phyloP scores from a whole-genome alignment of 1,139 yeast species.

The Pneumocystis sp. region DNA sequence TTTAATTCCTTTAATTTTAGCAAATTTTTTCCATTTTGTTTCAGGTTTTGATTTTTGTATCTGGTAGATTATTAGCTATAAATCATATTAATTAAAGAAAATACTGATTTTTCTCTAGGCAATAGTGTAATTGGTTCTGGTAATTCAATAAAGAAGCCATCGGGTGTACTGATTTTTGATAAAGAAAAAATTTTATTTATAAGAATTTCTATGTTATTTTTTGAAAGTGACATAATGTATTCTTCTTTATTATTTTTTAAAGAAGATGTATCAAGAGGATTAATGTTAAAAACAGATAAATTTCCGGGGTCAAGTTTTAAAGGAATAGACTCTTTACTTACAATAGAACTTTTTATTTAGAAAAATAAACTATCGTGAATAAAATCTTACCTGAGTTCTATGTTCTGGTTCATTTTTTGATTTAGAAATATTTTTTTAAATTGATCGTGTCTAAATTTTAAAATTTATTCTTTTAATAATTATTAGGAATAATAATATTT shows the following conservation, averaged over 20 bases:
- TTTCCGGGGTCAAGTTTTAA: conserved; percentile 52
- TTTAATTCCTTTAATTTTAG: conserved; percentile 85
- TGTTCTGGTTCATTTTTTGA: neutral
- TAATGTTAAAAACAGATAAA: conserved; percentile 60
- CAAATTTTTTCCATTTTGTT: conserved; percentile 95
- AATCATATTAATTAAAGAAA: neutral
- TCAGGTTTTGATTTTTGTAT: conserved; percentile 81
- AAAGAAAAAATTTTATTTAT: conserved; percentile 79
- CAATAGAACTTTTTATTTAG: conserved; percentile 8
- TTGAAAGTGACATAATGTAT: conserved; percentile 50
- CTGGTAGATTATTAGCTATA: conserved; percentile 1
- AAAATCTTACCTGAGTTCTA: neutral
- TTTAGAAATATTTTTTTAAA: neutral
- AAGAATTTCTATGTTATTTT: conserved; percentile 85
- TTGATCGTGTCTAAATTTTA: neutral
- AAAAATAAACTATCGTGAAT: neutral
- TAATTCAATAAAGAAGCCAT: conserved; percentile 65
- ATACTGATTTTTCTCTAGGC: conserved; percentile 79
- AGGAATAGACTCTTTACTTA: conserved; percentile 18
- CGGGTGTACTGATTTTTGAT: conserved; percentile 62
- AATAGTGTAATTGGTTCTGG: conserved; percentile 73
- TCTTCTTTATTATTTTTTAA: conserved; percentile 37
- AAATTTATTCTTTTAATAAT: neutral
- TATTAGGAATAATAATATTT: neutral
- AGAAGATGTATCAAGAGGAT: conserved; percentile 47